Percentiles rank a stretch among this genome's conserved stretches.
Conservation (phyloP, 2,329 filamentous ascomycete species). For the Neurospora crassa region DNA sequence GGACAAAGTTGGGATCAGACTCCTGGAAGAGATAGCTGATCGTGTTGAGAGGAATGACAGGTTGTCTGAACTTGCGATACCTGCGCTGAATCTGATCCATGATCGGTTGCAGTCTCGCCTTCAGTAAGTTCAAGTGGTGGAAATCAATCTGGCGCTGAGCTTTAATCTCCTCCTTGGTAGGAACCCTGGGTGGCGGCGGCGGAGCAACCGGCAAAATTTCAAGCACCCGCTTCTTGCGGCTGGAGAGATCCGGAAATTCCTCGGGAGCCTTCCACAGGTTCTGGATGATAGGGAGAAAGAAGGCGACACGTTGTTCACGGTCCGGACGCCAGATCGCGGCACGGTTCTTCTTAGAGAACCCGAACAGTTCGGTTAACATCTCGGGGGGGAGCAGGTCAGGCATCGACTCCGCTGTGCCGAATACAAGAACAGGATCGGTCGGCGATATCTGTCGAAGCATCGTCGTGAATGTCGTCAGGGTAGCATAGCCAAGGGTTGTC, state of each 20-base stretch:
- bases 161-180: slow-evolving; percentile 71
- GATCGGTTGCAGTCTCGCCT: slow-evolving; percentile 81
- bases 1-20: slow-evolving; percentile 61
- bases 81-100: slow-evolving; percentile 94
- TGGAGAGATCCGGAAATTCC: slow-evolving; percentile 79
- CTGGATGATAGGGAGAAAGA: slow-evolving; percentile 64
- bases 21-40: slow-evolving; percentile 82
- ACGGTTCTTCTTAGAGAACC: slow-evolving; percentile 71
- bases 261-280: slow-evolving; percentile 71
- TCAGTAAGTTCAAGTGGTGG: slow-evolving; percentile 74
- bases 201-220: slow-evolving; percentile 69
- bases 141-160: slow-evolving; percentile 74
- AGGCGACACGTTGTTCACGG: slow-evolving; percentile 58
- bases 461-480: slow-evolving; percentile 72
- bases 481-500: slow-evolving; percentile 47
- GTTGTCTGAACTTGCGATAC: slow-evolving; percentile 79
- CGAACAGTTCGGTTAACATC: slow-evolving; percentile 72
- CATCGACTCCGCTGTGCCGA: slow-evolving; percentile 68
- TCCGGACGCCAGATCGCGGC: slow-evolving; percentile 60
- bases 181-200: slow-evolving; percentile 54
- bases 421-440: slow-evolving; percentile 77
- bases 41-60: slow-evolving; percentile 62
- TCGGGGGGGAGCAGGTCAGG: slow-evolving; percentile 44
- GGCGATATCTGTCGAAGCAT: slow-evolving; percentile 77
- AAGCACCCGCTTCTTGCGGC: slow-evolving; percentile 77